Conservation (phyloP, 306 rosid genomes). For the Dryas alaskensis region DNA sequence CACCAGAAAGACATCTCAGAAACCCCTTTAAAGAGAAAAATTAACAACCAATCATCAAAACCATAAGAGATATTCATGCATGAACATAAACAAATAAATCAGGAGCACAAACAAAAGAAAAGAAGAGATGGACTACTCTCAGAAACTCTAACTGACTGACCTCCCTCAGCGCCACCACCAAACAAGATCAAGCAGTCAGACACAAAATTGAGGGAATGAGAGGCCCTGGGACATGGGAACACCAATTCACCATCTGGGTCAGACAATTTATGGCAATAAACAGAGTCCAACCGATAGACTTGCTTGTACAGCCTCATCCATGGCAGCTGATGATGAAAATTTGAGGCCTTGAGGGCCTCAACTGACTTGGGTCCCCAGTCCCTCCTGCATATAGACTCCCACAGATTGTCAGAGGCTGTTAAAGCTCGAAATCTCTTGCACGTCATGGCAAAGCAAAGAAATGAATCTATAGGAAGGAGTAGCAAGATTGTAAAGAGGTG, state of each 20-base stretch:
- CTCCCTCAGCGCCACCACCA: slow-evolving; percentile 96
- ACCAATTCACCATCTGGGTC: slow-evolving; percentile 38
- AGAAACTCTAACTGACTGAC: slow-evolving; percentile 39
- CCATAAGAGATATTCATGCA: neutral
- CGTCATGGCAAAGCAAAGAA: slow-evolving; percentile 66
- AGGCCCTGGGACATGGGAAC: slow-evolving; percentile 76
- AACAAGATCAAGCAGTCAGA: slow-evolving; percentile 73
- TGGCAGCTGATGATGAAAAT: slow-evolving; percentile 36
- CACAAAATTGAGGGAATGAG: slow-evolving; percentile 92
- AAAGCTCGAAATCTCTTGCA: slow-evolving; percentile 66
- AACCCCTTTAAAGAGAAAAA: neutral
- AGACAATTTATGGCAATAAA: slow-evolving; percentile 49
- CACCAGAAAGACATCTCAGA: neutral
- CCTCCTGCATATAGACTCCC: slow-evolving; percentile 71
- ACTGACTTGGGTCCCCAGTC: slow-evolving; percentile 71
- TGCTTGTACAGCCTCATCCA: slow-evolving; percentile 82
- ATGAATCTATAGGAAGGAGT: slow-evolving; percentile 67
- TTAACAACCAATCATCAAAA: neutral
- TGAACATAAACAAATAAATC: neutral
- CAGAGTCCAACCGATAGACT: slow-evolving; percentile 49
- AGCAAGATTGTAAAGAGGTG: slow-evolving; percentile 63
- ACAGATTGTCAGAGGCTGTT: slow-evolving; percentile 57
- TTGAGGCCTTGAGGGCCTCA: slow-evolving; percentile 51
- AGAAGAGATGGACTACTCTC: too few species aligned
- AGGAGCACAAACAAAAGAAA: neutral